phyloP scores from a whole-genome alignment of 2,329 filamentous ascomycete genomes.

The Apiospora sp. region DNA sequence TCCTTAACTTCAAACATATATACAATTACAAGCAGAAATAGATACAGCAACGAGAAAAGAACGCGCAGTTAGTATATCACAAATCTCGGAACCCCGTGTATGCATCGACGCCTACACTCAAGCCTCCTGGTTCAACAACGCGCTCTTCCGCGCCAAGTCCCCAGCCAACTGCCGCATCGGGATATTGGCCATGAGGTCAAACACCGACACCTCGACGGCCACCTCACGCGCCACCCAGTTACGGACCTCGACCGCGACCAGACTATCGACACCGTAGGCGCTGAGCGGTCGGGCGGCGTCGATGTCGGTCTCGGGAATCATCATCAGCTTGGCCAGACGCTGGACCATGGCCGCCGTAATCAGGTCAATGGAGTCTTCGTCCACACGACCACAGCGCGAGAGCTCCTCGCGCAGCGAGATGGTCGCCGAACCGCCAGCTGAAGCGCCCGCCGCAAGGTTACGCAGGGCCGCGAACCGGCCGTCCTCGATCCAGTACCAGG shows the following conservation, averaged over 20 bases:
- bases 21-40: background rate
- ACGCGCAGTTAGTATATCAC: background rate
- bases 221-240: constrained; percentile 40
- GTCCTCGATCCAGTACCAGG: constrained; percentile 9
- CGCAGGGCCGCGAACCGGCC: background rate
- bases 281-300: constrained; percentile 31
- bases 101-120: background rate
- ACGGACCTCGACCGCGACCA: constrained; percentile 43
- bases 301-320: constrained; percentile 31
- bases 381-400: background rate
- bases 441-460: background rate
- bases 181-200: constrained; percentile 32
- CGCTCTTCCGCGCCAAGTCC: constrained; percentile 13
- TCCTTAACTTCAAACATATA: too few species aligned
- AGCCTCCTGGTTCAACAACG: background rate
- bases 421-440: background rate
- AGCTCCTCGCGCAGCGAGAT: constrained; percentile 10
- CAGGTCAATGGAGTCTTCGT: background rate
- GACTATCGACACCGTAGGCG: constrained; percentile 41
- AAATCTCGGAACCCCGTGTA: background rate
- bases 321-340: constrained; percentile 16
- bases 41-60: background rate
- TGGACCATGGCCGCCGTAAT: constrained; percentile 5
- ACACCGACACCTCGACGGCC: constrained; percentile 32
- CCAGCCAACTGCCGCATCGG: background rate